A percentile compares a stretch with the other conserved stretches of the same genome.
Conservation (phyloP, 306 rosid species). For the Parietaria judaica region DNA sequence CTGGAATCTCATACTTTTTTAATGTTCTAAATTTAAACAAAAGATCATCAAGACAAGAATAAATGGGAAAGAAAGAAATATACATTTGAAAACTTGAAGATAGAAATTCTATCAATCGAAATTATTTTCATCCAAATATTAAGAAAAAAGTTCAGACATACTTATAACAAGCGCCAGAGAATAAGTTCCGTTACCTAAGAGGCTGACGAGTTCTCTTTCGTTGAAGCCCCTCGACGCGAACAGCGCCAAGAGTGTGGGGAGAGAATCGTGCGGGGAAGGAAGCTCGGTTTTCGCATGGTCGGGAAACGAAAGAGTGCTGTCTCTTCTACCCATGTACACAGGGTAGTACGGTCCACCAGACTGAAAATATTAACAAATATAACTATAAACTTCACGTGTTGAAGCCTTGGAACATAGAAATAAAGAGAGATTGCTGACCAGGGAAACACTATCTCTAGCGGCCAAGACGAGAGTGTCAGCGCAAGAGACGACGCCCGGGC, state of each 20-base stretch:
- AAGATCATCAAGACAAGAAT: neutral
- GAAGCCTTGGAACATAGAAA: neutral
- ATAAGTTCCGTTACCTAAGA: conserved; percentile 14
- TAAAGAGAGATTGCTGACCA: conserved; percentile 20
- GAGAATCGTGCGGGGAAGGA: conserved; percentile 26
- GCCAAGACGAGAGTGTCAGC: conserved; percentile 39
- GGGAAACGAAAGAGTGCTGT: conserved; percentile 20
- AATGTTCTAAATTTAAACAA: neutral
- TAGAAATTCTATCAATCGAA: neutral
- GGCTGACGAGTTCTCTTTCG: conserved; percentile 33
- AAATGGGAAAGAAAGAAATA: neutral
- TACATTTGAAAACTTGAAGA: neutral
- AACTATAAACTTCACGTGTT: too few relatives aligned
- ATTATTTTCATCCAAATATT: too few relatives aligned
- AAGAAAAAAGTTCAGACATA: neutral
- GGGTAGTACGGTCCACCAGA: conserved; percentile 36
- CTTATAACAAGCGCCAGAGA: neutral
- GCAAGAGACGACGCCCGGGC: conserved; percentile 38
- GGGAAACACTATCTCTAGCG: conserved; percentile 33
- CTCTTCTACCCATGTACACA: conserved; percentile 29
- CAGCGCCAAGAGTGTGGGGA: conserved; percentile 18
- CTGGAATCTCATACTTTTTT: neutral
- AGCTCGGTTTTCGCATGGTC: conserved; percentile 27
- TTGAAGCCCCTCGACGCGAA: conserved; percentile 31
- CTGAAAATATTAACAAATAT: conserved; percentile 7